Evolutionary conservation across 2,329 filamentous ascomycete genomes (phyloP).

Genomic region (Fusarium cicatricum): DNA sequence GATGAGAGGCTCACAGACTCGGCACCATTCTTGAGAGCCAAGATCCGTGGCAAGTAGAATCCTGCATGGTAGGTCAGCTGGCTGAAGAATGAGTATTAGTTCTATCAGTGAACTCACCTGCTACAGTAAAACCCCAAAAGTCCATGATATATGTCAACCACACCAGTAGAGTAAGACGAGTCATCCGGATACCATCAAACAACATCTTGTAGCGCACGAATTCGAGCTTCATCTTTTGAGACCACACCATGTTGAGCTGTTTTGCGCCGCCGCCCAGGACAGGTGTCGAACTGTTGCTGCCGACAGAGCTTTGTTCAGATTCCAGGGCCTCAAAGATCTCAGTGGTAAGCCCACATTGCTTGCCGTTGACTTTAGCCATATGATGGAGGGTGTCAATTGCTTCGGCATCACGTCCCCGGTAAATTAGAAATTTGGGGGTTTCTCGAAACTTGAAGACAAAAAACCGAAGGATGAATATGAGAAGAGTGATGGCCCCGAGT

Average conservation of each 20-base stretch:
- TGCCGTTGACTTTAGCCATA: constrained; percentile 52
- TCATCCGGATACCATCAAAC: constrained; percentile 46
- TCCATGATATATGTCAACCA: constrained; percentile 52
- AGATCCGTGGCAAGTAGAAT: constrained; percentile 57
- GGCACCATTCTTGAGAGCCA: constrained; percentile 60
- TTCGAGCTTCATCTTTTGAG: constrained; percentile 25
- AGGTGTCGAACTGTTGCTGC: constrained; percentile 28
- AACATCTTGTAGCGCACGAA: constrained; percentile 45
- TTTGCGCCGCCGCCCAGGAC: constrained; percentile 26
- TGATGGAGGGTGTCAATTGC: constrained; percentile 58
- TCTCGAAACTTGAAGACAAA: constrained; percentile 58
- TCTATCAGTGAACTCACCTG: constrained; percentile 34
- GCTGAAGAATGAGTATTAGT: accelerated
- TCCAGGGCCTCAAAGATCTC: constrained; percentile 47
- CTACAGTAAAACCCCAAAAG: constrained; percentile 51
- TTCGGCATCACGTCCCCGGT: constrained; percentile 54
- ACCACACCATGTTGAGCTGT: constrained; percentile 22
- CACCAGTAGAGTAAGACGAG: constrained; percentile 46
- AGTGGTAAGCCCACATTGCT: constrained; percentile 46
- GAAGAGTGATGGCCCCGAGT: constrained; percentile 54
- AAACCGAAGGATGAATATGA: constrained; percentile 55
- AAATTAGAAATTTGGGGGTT: constrained; percentile 57
- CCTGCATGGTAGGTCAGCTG: constrained; percentile 30
- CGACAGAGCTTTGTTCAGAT: constrained; percentile 32
- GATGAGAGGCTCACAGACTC: constrained; percentile 52